Percentiles rank a stretch among this genome's conserved stretches.
Conservation (phyloP, 345 rosid species). For the Euclidium syriacum region DNA sequence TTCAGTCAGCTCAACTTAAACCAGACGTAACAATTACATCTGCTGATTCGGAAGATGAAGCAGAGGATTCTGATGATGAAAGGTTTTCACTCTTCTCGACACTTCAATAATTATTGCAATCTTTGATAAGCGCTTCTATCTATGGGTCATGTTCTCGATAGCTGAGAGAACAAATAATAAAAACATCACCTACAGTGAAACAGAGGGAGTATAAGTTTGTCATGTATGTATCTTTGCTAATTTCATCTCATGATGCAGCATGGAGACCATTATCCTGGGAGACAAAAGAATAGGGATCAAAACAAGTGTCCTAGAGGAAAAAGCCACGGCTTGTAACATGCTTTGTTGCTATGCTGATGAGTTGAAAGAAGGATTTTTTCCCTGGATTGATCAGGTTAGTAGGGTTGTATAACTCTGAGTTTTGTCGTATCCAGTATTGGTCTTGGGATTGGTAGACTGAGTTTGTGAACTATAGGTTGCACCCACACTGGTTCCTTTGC, state of each 20-base stretch:
- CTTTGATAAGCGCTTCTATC: not conserved
- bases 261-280: slow-evolving; percentile 99
- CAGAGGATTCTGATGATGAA: slow-evolving; percentile 93
- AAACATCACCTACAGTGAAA: not conserved
- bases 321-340: slow-evolving; percentile 99
- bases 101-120: not conserved
- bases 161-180: not conserved
- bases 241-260: slow-evolving; percentile 46
- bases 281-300: slow-evolving; percentile 99
- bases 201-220: not conserved
- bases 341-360: slow-evolving; percentile 99
- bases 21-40: slow-evolving; percentile 98
- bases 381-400: slow-evolving; percentile 96
- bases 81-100: slow-evolving; percentile 43
- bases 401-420: not conserved
- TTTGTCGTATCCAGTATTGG: slow-evolving; percentile 1
- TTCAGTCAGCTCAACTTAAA: slow-evolving; percentile 96
- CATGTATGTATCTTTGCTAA: slow-evolving; percentile 2
- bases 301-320: slow-evolving; percentile 97
- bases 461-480: slow-evolving; percentile 61
- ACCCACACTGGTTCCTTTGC: slow-evolving; percentile 88
- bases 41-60: slow-evolving; percentile 93
- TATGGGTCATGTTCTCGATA: not conserved
- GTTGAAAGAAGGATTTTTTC: slow-evolving; percentile 96
- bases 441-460: not conserved